Percentiles rank a stretch among this genome's conserved stretches.
Conservation (phyloP, 805 yeast genomes). For the Nakazawaea sp. region DNA sequence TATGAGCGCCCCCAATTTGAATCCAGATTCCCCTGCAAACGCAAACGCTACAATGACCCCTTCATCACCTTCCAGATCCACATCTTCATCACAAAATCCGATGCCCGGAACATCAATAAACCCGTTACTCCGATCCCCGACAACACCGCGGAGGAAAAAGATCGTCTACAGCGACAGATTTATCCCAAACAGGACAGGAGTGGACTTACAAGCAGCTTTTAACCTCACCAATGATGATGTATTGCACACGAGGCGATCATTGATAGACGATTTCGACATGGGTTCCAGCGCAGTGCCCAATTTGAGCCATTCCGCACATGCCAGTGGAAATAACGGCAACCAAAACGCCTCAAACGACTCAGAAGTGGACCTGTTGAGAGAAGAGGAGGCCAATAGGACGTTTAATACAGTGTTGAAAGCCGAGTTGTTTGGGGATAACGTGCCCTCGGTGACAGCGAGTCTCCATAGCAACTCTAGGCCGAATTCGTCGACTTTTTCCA, state of each 20-base stretch:
- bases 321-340: neutral
- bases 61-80: constrained; percentile 10
- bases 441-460: constrained; percentile 42
- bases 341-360: neutral
- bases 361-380: constrained; percentile 62
- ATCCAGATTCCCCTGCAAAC: neutral
- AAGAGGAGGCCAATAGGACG: constrained; percentile 80
- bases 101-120: constrained; percentile 7
- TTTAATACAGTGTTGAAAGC: constrained; percentile 82
- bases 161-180: constrained; percentile 73
- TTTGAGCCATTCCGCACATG: too few species aligned
- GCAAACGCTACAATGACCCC: constrained; percentile 8
- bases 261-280: constrained; percentile 13
- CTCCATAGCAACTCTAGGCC: constrained; percentile 15
- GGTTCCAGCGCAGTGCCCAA: too few species aligned
- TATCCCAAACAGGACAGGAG: constrained; percentile 82
- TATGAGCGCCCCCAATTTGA: neutral
- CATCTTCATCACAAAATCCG: constrained; percentile 8
- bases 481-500: constrained; percentile 11
- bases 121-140: constrained; percentile 25
- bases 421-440: constrained; percentile 85
- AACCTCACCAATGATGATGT: constrained; percentile 39
- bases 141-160: constrained; percentile 44
- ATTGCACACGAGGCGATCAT: constrained; percentile 20
- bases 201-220: constrained; percentile 83